Base-by-base conservation (phyloP, 169 alveolate species). In the Eimeria tenella region DNA sequence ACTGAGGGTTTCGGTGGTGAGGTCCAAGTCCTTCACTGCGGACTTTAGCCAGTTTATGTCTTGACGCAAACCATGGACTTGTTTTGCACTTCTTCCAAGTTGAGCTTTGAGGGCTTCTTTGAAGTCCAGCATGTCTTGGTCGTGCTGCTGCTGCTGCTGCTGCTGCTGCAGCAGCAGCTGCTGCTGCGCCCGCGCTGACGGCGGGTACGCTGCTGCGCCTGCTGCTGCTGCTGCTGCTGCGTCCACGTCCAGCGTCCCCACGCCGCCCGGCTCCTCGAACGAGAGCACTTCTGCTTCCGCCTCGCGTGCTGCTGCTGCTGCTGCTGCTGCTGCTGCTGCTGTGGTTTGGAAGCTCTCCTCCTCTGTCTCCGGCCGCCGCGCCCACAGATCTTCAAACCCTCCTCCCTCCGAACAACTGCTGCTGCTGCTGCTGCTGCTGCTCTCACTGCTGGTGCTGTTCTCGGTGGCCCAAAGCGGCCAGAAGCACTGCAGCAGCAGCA, bases 121-220 rank as follows among this genome's bases (percentile, higher is more conserved):
- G 56, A 31, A n/a, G 13, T 71, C 81, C 13, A n/a, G 5, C 81
- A 71, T 71, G 10, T 31, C n/a, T 31, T 23, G 53, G 56, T 71
- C 81, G 81, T 71, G 81, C 50, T 71, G 9, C 49, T 31, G 81
- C 11, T 71, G 81, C 81, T 71, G 56, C 56, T 71, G 81, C 49
- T 31, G 81, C 11, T 23, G 81, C 6, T 71, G 81, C 17, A 19
- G 81, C 15, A 9, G 56, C 7, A 19, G 81, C 49, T 71, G 56
- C 81, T 71, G 56, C 50, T 71, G 49, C 81, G 3, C 53, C 81
- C 21, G 56, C 81, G 8, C n/a, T n/a, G n/a, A n/a, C 81, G n/a
- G 52, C 81, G 13, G 52, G 7, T n/a, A 4, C 52, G 53, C 81
- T 10, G 53, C 81, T n/a, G 50, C 50, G 49, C 6, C 15, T 6